Percentiles rank a stretch among this genome's conserved stretches.
phyloP scores from a whole-genome alignment of 2,329 filamentous ascomycete genomes.

The Orbilia blumenaviensis region DNA sequence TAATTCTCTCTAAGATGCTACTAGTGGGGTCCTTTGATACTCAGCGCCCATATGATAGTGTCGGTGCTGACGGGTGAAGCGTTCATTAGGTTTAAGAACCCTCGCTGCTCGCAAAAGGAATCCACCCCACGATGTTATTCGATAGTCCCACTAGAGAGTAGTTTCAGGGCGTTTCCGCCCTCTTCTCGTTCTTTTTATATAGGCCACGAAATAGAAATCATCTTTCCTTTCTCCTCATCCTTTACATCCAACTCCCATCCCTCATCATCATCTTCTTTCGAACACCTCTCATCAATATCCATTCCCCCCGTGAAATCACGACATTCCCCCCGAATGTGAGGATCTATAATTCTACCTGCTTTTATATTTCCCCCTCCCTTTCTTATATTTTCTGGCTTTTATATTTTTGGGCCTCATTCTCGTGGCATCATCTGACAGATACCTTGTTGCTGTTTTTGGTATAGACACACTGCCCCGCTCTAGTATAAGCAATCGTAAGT shows the following conservation, averaged over 20 bases:
- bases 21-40: not conserved
- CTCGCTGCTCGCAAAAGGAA: not conserved
- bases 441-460: not conserved
- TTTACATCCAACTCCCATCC: not conserved
- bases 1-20: not conserved
- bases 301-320: not conserved
- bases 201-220: not conserved
- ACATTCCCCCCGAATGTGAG: not conserved
- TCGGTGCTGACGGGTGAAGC: not conserved
- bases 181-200: conserved; percentile 3
- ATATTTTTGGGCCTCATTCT: not conserved
- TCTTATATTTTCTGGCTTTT: not conserved
- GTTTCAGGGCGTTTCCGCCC: not conserved
- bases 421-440: not conserved
- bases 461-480: not conserved
- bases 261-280: not conserved
- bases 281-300: not conserved
- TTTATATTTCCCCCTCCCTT: no score
- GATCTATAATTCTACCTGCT: not conserved
- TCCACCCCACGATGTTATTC: conserved; percentile 27
- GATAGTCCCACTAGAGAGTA: not conserved
- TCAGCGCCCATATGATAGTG: not conserved
- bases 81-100: not conserved
- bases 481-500: conserved; percentile 9
- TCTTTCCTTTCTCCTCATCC: not conserved